Conservation (phyloP, 352 stramenopile species). For the Globisporangium yorkense region DNA sequence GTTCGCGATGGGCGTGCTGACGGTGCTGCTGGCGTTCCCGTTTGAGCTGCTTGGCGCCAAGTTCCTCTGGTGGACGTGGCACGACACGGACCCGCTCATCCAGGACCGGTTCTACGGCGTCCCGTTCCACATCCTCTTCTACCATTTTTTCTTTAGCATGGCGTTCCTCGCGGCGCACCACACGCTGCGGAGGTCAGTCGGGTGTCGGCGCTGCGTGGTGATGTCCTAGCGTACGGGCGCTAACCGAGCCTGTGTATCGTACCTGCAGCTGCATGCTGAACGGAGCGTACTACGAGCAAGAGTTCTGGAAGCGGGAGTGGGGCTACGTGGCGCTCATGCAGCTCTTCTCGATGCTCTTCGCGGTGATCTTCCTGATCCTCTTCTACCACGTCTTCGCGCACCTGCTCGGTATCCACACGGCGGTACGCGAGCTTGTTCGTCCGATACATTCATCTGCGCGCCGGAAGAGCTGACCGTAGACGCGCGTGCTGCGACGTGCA, state of each 20-base stretch:
- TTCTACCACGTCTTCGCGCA: constrained; percentile 58
- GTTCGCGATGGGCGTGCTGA: constrained; percentile 54
- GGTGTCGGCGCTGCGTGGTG: neutral
- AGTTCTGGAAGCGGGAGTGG: constrained; percentile 61
- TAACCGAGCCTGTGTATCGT: neutral
- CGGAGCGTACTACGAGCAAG: constrained; percentile 56
- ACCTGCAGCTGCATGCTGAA: constrained; percentile 37
- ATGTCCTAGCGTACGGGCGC: neutral
- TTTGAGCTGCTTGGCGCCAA: constrained; percentile 76
- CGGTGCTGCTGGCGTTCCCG: constrained; percentile 53
- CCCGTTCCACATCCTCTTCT: constrained; percentile 57
- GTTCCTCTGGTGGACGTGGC: constrained; percentile 84
- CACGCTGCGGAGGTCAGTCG: constrained; percentile 42
- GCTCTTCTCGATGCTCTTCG: constrained; percentile 40
- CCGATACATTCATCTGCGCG: neutral
- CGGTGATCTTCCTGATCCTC: constrained; percentile 50
- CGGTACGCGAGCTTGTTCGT: constrained; percentile 17
- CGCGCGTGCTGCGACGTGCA: constrained; percentile 5
- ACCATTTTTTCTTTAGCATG: constrained; percentile 63
- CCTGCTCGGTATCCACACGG: constrained; percentile 44
- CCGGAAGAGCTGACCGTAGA: neutral
- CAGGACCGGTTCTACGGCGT: constrained; percentile 54
- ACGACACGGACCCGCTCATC: constrained; percentile 74
- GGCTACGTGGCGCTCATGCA: constrained; percentile 54
- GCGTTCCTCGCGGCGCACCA: constrained; percentile 43